phyloP scores from a whole-genome alignment of 352 stramenopile genomes.

The Pythium grandisporangium region DNA sequence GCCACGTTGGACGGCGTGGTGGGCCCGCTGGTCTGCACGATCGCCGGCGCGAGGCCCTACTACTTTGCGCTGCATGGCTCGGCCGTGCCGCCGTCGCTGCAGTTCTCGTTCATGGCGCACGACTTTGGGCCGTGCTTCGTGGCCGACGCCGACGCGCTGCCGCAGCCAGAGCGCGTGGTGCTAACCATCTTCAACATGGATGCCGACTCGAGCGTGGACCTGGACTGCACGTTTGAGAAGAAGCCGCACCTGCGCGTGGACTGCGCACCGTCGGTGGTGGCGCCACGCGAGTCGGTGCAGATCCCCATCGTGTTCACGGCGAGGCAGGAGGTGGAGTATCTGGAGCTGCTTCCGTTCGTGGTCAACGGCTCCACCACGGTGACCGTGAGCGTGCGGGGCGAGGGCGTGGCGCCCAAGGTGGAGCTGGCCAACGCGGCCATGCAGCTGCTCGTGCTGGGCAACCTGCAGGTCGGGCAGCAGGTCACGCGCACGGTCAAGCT shows the following conservation, averaged over 20 bases:
- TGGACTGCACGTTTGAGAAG: slow-evolving; percentile 89
- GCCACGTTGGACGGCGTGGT: slow-evolving; percentile 59
- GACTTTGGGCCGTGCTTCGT: slow-evolving; percentile 92
- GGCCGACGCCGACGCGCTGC: slow-evolving; percentile 52
- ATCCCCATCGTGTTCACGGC: slow-evolving; percentile 86
- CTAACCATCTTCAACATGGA: slow-evolving; percentile 88
- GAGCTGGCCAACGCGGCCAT: slow-evolving; percentile 87
- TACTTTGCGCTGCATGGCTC: slow-evolving; percentile 57
- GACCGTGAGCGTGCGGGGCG: slow-evolving; percentile 58
- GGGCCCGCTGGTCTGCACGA: slow-evolving; percentile 56
- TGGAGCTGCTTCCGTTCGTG: slow-evolving; percentile 85
- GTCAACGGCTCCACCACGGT: slow-evolving; percentile 85
- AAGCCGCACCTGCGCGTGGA: slow-evolving; percentile 80
- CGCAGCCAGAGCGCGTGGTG: slow-evolving; percentile 36
- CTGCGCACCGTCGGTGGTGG: slow-evolving; percentile 73
- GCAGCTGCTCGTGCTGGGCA: slow-evolving; percentile 73
- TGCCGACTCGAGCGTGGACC: slow-evolving; percentile 53
- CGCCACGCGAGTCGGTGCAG: slow-evolving; percentile 60
- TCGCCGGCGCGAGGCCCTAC: slow-evolving; percentile 85
- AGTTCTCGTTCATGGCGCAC: slow-evolving; percentile 86
- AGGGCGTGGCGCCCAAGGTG: slow-evolving; percentile 70
- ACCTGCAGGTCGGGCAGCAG: slow-evolving; percentile 76
- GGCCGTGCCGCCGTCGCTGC: slow-evolving; percentile 74
- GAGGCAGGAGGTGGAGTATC: slow-evolving; percentile 69
- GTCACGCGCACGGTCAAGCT: slow-evolving; percentile 64